Base-by-base conservation (phyloP, 2,329 filamentous ascomycete species). In the Hysterium pulicare region DNA sequence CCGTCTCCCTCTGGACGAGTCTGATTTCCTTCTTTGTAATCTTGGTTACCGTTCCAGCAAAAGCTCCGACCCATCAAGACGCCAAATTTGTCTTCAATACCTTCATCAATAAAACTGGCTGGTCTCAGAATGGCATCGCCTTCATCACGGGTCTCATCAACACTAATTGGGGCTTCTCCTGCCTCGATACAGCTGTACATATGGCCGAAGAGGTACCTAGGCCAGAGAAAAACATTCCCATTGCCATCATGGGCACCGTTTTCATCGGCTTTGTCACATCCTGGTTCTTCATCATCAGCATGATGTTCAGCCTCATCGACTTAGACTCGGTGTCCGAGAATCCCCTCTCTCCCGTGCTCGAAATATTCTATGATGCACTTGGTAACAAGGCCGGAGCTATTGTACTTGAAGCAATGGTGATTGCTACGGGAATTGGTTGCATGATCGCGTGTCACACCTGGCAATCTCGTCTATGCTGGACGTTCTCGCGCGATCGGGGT, bases 91-190 rank as follows among this genome's bases (percentile, higher is more conserved):
- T 78, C 16, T 78, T 78, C 52, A 60, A 56, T 26, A 76, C 71
- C 2, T 78, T 72, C 66, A 70, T 75, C 41, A 77, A 77, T 50
- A 72, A 75, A 36, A 77, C 75, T 0, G 74, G 75, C 10, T 78
- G 75, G 75, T 59, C 71, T 23, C 72, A 69, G 42, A 69, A 43
- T 4, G 46, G 38, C 44, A 44, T 48, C 33, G 45, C 43, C 40
- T 48, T 46, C 36, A 46, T 46, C 40, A 45, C 57, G 11, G 69
- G 67, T 2, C 52, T 70, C 32, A 46, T 71, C 2, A 62, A 62
- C 2, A 58, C 61, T 5, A 62, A 61, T 1, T 40, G 37, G 37
- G 37, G 37, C 13, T 40, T 41, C 3, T 10, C 38, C 70, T 70
- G 70, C 6, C 71, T 72, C 40, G 71, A 74, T 31, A 62, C 68